phyloP scores from a whole-genome alignment of 345 rosid genomes.

The Lumnitzera littorea region DNA sequence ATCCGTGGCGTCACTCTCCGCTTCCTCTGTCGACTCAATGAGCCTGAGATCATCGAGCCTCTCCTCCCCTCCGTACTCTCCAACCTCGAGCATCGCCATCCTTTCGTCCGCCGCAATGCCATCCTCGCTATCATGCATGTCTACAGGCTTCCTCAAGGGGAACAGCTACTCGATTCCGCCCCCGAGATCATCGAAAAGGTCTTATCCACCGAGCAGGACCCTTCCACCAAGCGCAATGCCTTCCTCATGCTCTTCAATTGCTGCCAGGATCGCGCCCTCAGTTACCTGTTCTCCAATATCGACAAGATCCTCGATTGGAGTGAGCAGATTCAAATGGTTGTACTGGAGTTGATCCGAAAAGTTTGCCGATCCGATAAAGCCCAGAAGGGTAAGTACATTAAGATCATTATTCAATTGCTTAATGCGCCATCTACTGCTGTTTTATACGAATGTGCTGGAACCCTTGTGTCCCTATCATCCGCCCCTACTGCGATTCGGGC shows the following conservation, averaged over 20 bases:
- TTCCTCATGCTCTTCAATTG: conserved; percentile 23
- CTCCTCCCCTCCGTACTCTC: conserved; percentile 17
- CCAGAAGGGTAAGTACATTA: conserved; percentile 23
- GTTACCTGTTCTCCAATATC: conserved; percentile 19
- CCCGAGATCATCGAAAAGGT: conserved; percentile 22
- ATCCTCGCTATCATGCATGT: conserved; percentile 22
- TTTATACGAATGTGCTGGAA: conserved; percentile 27
- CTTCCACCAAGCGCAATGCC: conserved; percentile 21
- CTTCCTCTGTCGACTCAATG: conserved; percentile 17
- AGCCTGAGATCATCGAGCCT: conserved; percentile 24
- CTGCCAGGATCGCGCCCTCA: conserved; percentile 18
- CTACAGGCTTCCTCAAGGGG: conserved; percentile 18
- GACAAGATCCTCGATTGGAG: conserved; percentile 20
- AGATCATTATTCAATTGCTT: conserved; percentile 17
- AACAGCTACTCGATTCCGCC: conserved; percentile 16
- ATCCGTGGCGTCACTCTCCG: conserved; percentile 57
- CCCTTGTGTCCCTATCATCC: conserved; percentile 82
- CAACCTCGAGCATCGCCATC: conserved; percentile 23
- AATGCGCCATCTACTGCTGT: conserved; percentile 21
- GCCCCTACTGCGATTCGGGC: conserved; percentile 85
- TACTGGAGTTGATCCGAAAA: conserved; percentile 18
- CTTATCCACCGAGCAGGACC: conserved; percentile 18
- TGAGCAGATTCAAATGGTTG: conserved; percentile 24
- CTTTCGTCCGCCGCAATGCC: conserved; percentile 21
- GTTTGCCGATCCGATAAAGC: conserved; percentile 19